Base-by-base conservation (phyloP, 495 filamentous ascomycete genomes). In the Aspergillus hancockii region DNA sequence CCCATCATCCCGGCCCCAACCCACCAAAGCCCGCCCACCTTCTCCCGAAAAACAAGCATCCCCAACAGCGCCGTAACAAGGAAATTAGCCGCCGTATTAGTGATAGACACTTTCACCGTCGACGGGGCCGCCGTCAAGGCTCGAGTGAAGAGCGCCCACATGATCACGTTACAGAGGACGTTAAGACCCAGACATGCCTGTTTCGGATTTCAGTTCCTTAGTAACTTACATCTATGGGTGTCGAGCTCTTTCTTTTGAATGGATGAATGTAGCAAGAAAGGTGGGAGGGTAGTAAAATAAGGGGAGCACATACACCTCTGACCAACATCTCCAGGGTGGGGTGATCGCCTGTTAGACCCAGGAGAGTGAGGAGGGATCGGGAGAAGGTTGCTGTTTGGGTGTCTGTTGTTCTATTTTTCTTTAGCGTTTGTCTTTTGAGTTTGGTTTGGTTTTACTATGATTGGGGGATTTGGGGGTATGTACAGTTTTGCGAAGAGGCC, bases 401-500 rank as follows among this genome's bases (percentile, higher is more conserved):
- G 22, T 92, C 95, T 3, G 93, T 98, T 38, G 92, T 96, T 55
- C 90, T 93, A 59, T 21, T 40, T n/a, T 4, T 10, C 19, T 31
- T 64, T 61, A 63, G 50, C 36, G 18, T 49, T 1, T 55, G 10
- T 55, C 21, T 45, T 7, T 7, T 34, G 38, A n/a, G 28, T 41
- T 28, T 31, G n/a, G n/a, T n/a, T n/a, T n/a, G n/a, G n/a, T n/a
- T n/a, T n/a, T n/a, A n/a, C n/a, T n/a, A 19, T 28, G 30, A 45
- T 45, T 45, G 41, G 46, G 43, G 0, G 41, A 22, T 40, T 7
- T 16, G 31, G 21, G 21, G 22, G 50, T 19, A 30, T 8, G 66
- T 81, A 95, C 91, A 98, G 77, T 72, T 97, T 98, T 0, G 94
- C 94, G 76, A 98, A 98, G 23, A 96, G 88, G 31, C 94, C 93